Evolutionary conservation across 257 asterid species (phyloP), one percentile per base, ranked within the genome.

Genomic region (Capsicum rhomboideum): DNA sequence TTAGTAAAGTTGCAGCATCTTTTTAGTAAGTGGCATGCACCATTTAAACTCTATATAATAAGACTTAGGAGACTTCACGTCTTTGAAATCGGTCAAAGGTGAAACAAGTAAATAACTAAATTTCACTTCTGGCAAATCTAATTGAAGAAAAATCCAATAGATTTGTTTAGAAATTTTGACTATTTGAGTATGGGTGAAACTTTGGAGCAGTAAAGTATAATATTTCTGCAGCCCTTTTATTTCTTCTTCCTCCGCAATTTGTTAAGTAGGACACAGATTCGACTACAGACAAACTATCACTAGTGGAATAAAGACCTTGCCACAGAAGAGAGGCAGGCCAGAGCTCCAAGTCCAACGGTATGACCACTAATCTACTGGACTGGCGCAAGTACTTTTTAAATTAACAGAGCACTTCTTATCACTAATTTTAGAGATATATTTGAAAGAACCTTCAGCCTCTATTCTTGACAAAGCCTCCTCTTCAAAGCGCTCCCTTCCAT

Each of bases 401-500:
- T 72, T 21, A n/a, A 74, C 56, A 74, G 80, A 46, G 80, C 2
- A 75, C 23, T n/a, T 34, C n/a, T 10, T 61, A 63, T 42, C 72
- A 58, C 72, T 14, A 83, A 88, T 78, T 88, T 88, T 92, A 71
- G 88, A 72, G 82, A 78, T 83, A 66, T 75, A 85, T 86, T 87
- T 91, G 50, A 82, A 84, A 52, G 86, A 85, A 82, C 61, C 71
- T 78, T 67, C 84, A 50, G 78, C 80, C 26, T 72, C 86, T 72
- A 84, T 83, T n/a, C 87, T 87, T 71, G 88, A 91, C 61, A 96
- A 26, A 53, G 90, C 91, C 87, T 96, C 98, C 90, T 94, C 97
- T 87, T 96, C 98, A 82, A 96, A 96, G 72, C 93, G 97, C 87
- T 94, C 99, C 20, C 99, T 92, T 14, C 95, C 98, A 59, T 96